Conservation (phyloP, 495 filamentous ascomycete genomes). For the Diplogelasinospora grovesii region DNA sequence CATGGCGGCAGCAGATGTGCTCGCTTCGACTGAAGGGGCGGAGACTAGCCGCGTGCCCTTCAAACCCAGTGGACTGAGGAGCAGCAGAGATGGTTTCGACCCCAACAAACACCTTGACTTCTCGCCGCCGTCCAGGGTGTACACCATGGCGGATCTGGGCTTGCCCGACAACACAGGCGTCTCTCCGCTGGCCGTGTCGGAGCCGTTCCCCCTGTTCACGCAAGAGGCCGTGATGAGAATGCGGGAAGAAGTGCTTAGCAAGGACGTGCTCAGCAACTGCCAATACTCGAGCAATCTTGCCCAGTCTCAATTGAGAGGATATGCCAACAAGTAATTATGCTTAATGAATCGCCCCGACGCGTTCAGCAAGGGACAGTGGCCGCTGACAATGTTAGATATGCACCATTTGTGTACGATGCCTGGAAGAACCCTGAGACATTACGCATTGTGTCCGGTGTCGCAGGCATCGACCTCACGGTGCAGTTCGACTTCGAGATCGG, state of each 20-base stretch:
- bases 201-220: slow-evolving; percentile 69
- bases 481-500: slow-evolving; percentile 69
- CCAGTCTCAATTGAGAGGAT: slow-evolving; percentile 61
- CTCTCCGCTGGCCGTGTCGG: slow-evolving; percentile 61
- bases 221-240: slow-evolving; percentile 58
- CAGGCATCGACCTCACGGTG: slow-evolving; percentile 67
- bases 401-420: slow-evolving; percentile 61
- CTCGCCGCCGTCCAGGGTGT: slow-evolving; percentile 41
- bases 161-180: slow-evolving; percentile 50
- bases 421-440: slow-evolving; percentile 63
- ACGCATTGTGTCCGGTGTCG: slow-evolving; percentile 58
- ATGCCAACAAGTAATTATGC: slow-evolving; percentile 54
- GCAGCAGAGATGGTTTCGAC: slow-evolving; percentile 8
- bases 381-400: slow-evolving; percentile 10
- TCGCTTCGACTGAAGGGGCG: background rate
- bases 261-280: slow-evolving; percentile 59
- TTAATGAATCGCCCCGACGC: no score
- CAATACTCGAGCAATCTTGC: slow-evolving; percentile 58
- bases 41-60: background rate
- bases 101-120: slow-evolving; percentile 52
- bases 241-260: slow-evolving; percentile 57
- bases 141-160: slow-evolving; percentile 57
- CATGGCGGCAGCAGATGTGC: slow-evolving; percentile 7
- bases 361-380: no score
- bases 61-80: no score